Evolutionary conservation across 768 basidiomycete genomes (phyloP).

Genomic region (Cyclocybe cylindracea): DNA sequence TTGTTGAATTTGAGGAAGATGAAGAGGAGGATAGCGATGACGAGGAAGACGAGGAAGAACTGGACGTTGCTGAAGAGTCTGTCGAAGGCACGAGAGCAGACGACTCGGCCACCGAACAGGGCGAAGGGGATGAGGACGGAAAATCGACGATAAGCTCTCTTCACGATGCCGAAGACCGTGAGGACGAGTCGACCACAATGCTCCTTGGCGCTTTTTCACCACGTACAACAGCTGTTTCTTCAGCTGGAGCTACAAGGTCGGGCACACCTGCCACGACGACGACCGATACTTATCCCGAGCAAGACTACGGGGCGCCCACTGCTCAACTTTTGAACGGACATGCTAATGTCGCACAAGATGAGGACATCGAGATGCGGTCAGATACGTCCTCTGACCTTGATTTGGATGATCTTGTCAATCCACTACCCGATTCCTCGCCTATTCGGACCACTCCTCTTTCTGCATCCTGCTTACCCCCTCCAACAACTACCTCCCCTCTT

Average conservation of each 20-base stretch:
- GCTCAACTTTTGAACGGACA: conserved; percentile 1
- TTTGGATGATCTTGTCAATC: conserved; percentile 10
- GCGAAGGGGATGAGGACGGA: conserved; percentile 15
- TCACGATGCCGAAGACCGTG: conserved; percentile 2
- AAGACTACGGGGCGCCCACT: conserved; percentile 4
- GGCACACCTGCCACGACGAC: conserved; percentile 6
- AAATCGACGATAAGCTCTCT: too few species aligned
- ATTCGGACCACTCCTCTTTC: not conserved
- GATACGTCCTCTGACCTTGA: conserved; percentile 8
- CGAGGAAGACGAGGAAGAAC: conserved; percentile 33
- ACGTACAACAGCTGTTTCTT: too few species aligned
- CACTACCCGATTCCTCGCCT: conserved; percentile 16
- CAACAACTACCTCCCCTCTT: not conserved
- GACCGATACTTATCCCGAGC: conserved; percentile 1
- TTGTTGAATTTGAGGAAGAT: conserved; percentile 30
- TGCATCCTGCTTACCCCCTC: not conserved
- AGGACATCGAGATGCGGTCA: conserved; percentile 5
- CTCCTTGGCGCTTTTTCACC: too few species aligned
- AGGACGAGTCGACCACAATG: conserved; percentile 1
- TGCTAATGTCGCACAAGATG: not conserved
- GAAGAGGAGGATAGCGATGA: conserved; percentile 27
- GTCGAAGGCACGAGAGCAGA: conserved; percentile 5
- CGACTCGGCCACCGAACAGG: conserved; percentile 16
- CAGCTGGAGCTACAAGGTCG: conserved; percentile 9
- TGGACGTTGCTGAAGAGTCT: conserved; percentile 28